Conservation (phyloP, 2,329 filamentous ascomycete genomes). For the Colletotrichum viniferum region DNA sequence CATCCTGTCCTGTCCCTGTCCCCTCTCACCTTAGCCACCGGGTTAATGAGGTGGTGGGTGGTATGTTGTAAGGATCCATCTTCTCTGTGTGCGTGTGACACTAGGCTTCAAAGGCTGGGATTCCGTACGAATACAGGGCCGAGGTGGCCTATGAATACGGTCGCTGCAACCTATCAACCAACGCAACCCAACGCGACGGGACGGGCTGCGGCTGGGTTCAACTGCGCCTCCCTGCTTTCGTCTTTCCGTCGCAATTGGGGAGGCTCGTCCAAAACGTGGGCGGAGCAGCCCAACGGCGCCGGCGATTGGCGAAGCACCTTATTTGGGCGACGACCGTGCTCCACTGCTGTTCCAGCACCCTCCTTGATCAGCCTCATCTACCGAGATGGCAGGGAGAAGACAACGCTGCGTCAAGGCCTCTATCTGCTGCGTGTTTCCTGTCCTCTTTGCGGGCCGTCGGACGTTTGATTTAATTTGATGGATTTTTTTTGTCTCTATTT, state of each 20-base stretch:
- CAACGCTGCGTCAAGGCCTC: not conserved
- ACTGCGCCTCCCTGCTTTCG: conserved; percentile 19
- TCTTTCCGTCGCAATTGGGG: conserved; percentile 7
- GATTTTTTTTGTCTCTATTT: not conserved
- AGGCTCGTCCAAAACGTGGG: conserved; percentile 5
- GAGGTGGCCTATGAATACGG: not conserved
- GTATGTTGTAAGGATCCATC: not conserved
- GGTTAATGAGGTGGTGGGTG: not conserved
- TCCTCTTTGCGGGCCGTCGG: not conserved
- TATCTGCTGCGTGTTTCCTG: not conserved
- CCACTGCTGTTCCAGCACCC: conserved; percentile 13
- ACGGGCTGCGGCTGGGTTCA: not conserved
- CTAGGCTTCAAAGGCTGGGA: not conserved
- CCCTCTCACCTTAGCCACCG: not conserved
- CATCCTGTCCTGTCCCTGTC: not conserved
- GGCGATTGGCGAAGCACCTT: conserved; percentile 3
- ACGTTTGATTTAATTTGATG: not conserved
- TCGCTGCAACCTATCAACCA: not conserved
- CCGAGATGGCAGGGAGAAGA: conserved; percentile 14
- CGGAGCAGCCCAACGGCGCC: conserved; percentile 11
- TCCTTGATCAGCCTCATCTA: conserved; percentile 7
- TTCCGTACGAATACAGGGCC: not conserved
- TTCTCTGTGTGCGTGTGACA: not conserved
- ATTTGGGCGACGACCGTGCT: not conserved
- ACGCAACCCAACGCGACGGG: conserved; percentile 4